phyloP scores from a whole-genome alignment of 805 yeast genomes.

The Lipomyces starkeyi region DNA sequence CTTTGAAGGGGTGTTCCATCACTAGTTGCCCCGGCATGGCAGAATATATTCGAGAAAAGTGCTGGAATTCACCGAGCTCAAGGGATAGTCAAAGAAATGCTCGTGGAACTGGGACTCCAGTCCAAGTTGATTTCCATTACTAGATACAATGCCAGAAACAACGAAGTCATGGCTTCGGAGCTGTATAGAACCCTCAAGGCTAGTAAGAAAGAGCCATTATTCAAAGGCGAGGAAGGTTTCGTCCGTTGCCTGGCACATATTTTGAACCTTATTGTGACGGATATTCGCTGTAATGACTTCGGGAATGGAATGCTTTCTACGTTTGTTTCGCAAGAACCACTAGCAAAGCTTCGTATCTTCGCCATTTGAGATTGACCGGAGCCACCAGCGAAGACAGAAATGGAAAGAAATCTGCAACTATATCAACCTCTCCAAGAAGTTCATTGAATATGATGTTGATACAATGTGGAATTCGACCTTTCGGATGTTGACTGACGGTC shows the following conservation, averaged over 20 bases:
- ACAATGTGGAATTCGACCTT: not conserved
- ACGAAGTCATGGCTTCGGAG: constrained; percentile 7
- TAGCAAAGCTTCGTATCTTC: no score
- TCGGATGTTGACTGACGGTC: not conserved
- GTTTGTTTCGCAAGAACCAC: no score
- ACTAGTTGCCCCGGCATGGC: no score
- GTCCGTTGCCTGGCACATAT: constrained; percentile 9
- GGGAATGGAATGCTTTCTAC: no score
- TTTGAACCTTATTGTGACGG: not conserved
- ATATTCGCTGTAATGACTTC: no score
- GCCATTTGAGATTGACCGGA: no score
- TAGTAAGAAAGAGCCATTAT: constrained; percentile 3
- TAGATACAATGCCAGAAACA: constrained; percentile 12
- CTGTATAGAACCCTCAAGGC: constrained; percentile 2
- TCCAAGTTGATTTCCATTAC: constrained; percentile 10
- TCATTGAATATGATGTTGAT: no score
- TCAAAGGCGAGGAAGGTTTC: constrained; percentile 4
- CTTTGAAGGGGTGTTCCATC: no score
- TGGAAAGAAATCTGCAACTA: no score
- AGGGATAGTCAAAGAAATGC: not conserved
- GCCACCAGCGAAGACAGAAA: no score
- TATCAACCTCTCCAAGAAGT: no score
- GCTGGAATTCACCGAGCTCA: constrained; percentile 2
- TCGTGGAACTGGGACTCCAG: constrained; percentile 3
- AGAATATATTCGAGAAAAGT: no score